A percentile compares a stretch with the other conserved stretches of the same genome.
Conservation (phyloP, 148 eudicot genomes). For the Spergularia marina region DNA sequence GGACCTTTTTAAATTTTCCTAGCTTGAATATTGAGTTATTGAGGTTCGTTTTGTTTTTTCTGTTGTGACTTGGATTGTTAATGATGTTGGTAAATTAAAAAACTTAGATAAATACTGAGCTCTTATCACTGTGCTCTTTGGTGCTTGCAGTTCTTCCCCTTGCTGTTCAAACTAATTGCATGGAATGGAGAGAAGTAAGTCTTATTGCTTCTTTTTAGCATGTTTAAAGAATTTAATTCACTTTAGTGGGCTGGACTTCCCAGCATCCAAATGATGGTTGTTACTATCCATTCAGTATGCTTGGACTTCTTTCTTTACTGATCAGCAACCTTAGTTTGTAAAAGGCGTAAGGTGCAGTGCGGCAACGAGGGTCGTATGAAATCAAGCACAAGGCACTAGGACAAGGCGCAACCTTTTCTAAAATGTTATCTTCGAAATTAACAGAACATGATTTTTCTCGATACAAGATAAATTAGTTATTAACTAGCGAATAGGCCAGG, state of each 20-base stretch:
- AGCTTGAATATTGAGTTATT: background rate
- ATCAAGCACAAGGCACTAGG: too few relatives aligned
- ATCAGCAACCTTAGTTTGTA: background rate
- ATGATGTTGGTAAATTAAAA: background rate
- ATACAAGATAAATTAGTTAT: too few relatives aligned
- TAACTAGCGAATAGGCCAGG: too few relatives aligned
- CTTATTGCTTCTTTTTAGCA: slow-evolving; percentile 2
- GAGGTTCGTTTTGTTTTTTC: background rate
- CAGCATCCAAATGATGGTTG: background rate
- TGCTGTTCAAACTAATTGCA: slow-evolving; percentile 85
- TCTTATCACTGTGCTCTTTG: background rate
- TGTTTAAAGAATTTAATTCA: background rate
- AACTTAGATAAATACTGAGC: background rate
- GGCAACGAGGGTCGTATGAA: too few relatives aligned
- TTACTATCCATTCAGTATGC: background rate
- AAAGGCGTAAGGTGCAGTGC: too few relatives aligned
- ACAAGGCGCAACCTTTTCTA: too few relatives aligned
- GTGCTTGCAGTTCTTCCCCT: slow-evolving; percentile 80
- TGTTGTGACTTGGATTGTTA: background rate
- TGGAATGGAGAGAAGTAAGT: slow-evolving; percentile 98
- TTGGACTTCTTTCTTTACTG: background rate
- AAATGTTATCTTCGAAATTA: too few relatives aligned
- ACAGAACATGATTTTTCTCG: too few relatives aligned
- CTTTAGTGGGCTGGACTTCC: background rate
- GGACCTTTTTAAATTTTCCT: background rate